A percentile compares a stretch with the other conserved stretches of the same genome.
Conservation (phyloP, 768 basidiomycete genomes). For the Phaeolepiota aurea region DNA sequence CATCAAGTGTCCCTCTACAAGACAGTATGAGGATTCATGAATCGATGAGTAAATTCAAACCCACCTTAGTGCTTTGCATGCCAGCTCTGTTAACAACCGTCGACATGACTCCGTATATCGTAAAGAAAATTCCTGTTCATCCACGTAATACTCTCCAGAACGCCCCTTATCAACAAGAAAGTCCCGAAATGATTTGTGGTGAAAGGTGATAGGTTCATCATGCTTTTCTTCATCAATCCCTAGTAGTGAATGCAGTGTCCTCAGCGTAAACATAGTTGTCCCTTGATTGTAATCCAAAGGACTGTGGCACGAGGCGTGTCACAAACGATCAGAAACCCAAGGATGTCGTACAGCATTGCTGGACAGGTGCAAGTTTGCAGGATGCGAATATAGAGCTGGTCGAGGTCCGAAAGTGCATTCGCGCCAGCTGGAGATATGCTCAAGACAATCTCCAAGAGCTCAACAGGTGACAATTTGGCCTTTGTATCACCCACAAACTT, state of each 20-base stretch:
- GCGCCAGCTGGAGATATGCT: not conserved
- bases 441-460: not conserved
- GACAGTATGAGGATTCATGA: no score
- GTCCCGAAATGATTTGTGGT: not conserved
- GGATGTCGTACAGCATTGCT: not conserved
- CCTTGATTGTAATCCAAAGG: not conserved
- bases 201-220: no score
- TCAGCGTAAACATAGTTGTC: not conserved
- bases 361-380: not conserved
- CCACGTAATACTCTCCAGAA: not conserved
- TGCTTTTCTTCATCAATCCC: not conserved
- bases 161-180: not conserved
- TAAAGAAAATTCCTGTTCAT: no score
- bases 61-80: no score
- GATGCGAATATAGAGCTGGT: not conserved
- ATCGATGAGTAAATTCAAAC: no score
- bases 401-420: not conserved
- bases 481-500: no score
- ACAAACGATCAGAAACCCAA: not conserved
- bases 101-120: no score
- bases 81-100: no score
- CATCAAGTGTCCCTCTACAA: no score
- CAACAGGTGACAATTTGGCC: no score
- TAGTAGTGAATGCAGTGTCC: not conserved
- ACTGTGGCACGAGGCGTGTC: not conserved